Evolutionary conservation across 805 yeast species (phyloP).

Genomic region (Wickerhamomyces strasburgensis): DNA sequence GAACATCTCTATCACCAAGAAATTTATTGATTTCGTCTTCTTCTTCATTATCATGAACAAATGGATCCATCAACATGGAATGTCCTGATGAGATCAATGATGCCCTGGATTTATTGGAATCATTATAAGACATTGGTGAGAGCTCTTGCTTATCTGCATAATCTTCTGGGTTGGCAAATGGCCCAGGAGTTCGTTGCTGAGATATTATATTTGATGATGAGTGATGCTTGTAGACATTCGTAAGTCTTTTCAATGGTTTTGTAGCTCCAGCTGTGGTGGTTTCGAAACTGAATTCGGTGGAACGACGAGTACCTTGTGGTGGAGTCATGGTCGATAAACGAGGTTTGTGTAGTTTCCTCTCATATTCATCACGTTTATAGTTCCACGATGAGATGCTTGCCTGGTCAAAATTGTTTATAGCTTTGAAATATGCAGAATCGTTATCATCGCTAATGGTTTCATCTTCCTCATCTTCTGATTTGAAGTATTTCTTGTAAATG

Average conservation of each 20-base stretch:
- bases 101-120: constrained; percentile 11
- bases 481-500: constrained; percentile 12
- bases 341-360: constrained; percentile 6
- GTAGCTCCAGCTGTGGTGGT: background rate
- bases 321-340: too few relatives aligned
- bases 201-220: background rate
- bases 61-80: background rate
- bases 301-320: background rate
- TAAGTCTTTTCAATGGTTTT: constrained; percentile 3
- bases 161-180: constrained; percentile 25
- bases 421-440: constrained; percentile 18
- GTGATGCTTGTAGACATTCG: constrained; percentile 5
- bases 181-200: constrained; percentile 5
- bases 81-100: constrained; percentile 5
- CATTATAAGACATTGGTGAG: constrained; percentile 9
- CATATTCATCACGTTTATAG: constrained; percentile 20
- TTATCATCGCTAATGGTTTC: constrained; percentile 1
- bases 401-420: constrained; percentile 18
- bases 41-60: constrained; percentile 11
- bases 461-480: background rate
- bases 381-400: constrained; percentile 24
- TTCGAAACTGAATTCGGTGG: background rate
- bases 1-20: constrained; percentile 56
- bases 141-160: constrained; percentile 19
- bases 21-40: constrained; percentile 35